Evolutionary conservation across 768 basidiomycete species (phyloP), one percentile per base, ranked within the genome.

Genomic region (Rhodotorula babjevae): DNA sequence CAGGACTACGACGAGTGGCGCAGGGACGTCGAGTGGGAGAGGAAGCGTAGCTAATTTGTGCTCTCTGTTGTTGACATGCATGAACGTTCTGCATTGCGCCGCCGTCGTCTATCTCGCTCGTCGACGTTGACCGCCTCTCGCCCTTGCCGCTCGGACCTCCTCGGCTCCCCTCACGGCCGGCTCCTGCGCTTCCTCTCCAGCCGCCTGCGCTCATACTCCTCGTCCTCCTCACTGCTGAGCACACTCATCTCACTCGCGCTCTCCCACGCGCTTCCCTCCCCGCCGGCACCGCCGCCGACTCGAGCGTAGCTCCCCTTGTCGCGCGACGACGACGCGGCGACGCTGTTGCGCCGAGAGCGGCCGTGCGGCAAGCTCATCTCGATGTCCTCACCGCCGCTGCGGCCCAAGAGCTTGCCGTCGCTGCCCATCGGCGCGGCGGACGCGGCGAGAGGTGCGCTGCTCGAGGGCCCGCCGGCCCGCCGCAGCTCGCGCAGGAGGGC

Each of bases 1-100:
- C 29, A 3, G 42, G 59, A 27, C 16, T 65, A 65, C 42, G 59
- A 55, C 29, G 58, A 61, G 19, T 60, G 56, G 69, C 60, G 42
- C 50, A 58, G 57, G 61, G 11, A 5, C 6, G 29, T 12, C 21
- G 40, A 44, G 15, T 29, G n/a, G 53, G 50, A 53, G 27, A 23
- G 8, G n/a, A 11, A 29, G 52, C n/a, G 50, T 5, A 23, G 4
- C 15, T 12, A 49, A 19, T 23, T 49, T 49, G 6, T 52, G 36
- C 36, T 36, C 36, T 36, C 36, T 53, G n/a, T 55, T 55, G 53
- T 55, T 29, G 53, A 1, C 58, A 23, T 36, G 15, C 55, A 56
- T 14, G 2, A 23, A 25, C 21, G 49, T 25, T 50, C 49, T 12
- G 19, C 49, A 10, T 50, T 50, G 18, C 49, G 19, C 21, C 9